These are phyloP conservation scores for Cordyceps cicadae DNA, from an alignment of 2,329 filamentous ascomycete genomes.

Conservation along the genomic window DNA sequence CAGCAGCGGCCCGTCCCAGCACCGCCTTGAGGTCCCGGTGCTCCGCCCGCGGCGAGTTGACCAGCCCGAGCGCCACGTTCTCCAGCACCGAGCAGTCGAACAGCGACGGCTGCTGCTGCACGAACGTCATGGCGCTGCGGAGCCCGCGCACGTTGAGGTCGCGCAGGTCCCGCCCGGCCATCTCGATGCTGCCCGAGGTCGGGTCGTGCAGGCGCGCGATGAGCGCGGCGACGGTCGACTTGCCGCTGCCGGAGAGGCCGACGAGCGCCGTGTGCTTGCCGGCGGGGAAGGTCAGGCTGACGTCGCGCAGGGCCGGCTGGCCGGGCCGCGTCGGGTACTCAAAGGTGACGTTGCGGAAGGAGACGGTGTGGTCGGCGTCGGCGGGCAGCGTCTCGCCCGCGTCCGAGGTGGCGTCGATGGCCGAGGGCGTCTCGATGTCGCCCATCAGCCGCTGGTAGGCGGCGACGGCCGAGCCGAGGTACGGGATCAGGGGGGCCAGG, in stretches of 20 bases:
- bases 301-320: constrained; percentile 26
- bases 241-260: constrained; percentile 41
- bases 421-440: constrained; percentile 40
- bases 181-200: constrained; percentile 27
- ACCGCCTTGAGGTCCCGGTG: constrained; percentile 25
- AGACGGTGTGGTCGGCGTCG: constrained; percentile 20
- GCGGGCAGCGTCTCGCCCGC: constrained; percentile 30
- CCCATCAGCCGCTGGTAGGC: constrained; percentile 44
- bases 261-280: constrained; percentile 40
- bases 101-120: constrained; percentile 26
- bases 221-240: constrained; percentile 34
- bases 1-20: constrained; percentile 35
- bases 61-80: constrained; percentile 35
- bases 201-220: constrained; percentile 39
- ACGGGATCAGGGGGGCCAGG: constrained; percentile 49
- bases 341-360: constrained; percentile 27
- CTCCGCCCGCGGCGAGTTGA: constrained; percentile 23
- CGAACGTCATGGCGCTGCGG: constrained; percentile 24
- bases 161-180: constrained; percentile 28
- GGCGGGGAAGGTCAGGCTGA: constrained; percentile 26
- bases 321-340: constrained; percentile 27
- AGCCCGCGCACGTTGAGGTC: constrained; percentile 28
- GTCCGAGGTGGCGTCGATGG: constrained; percentile 28
- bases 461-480: constrained; percentile 45
- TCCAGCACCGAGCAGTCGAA: constrained; percentile 30